Evolutionary conservation across 2,329 filamentous ascomycete genomes (phyloP), one percentile per base, ranked within the genome.

Genomic region (Akanthomyces muscarius): DNA sequence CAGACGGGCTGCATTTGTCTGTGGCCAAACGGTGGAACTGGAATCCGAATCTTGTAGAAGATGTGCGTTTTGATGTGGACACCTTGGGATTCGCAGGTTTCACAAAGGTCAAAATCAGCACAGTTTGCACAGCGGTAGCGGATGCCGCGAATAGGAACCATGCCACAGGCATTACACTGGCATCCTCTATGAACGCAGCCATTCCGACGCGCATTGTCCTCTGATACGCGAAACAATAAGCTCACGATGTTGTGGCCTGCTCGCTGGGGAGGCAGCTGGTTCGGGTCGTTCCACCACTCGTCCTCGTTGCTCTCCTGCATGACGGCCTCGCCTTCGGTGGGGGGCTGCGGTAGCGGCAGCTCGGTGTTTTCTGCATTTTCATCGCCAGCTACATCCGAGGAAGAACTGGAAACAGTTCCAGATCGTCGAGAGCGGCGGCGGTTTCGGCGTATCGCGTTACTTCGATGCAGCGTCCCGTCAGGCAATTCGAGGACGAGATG

Each of bases 101-200:
- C 92, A 78, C 95, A 99, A 2, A 99, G 85, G 73, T 99, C 95
- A 72, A 92, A 98, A 75, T 99, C 94, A 67, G 91, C 87, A 73
- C 95, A 99, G 77, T 99, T 98, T 69, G 92, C 89, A 76, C 95
- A 99, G 64, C 93, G 89, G 78, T 96, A 99, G 63, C 95, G 86
- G 65, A 97, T 89, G 18, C 95, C 95, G 59, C 91, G 89, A 65
- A 99, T 98, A 14, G 95, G 94, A 56, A 91, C 87, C 70, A 90
- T 87, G 62, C 90, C 90, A 70, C 95, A 99, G 56, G 87, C 87
- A 74, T 98, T 97, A 73, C 95, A 99, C 44, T 89, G 89, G 65
- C 96, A 96, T 14, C 95, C 94, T 14, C 94, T 85, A 74, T 99
- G 95, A 25, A 97, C 89, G 71, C 95, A 97, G 23, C 92, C 90